Evolutionary conservation across 2,329 filamentous ascomycete species (phyloP).

Genomic region (Rhynchosporium secalis): DNA sequence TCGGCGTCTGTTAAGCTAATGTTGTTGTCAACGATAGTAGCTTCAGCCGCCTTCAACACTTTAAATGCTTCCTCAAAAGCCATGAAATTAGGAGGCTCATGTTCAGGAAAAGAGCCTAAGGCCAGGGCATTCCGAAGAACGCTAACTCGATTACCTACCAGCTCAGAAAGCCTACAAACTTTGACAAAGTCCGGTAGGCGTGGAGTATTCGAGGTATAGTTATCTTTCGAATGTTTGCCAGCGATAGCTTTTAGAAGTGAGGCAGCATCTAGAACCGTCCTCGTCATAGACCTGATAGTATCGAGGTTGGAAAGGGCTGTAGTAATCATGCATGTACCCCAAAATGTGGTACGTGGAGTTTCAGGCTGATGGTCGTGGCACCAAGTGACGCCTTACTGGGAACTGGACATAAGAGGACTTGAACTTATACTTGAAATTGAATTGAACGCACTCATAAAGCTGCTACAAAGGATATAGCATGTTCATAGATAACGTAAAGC

Average conservation of each 20-base stretch:
- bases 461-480: no score
- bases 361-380: no score
- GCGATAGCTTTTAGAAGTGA: conserved; percentile 63
- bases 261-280: conserved; percentile 65
- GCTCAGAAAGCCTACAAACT: conserved; percentile 53
- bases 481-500: no score
- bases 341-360: no score
- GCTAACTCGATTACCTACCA: conserved; percentile 61
- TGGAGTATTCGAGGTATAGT: conserved; percentile 63
- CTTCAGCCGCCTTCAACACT: conserved; percentile 55
- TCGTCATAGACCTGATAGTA: conserved; percentile 63
- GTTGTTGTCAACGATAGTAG: conserved; percentile 55
- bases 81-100: conserved; percentile 45
- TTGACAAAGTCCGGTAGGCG: conserved; percentile 60
- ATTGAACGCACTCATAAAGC: no score
- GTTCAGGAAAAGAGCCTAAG: conserved; percentile 28
- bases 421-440: no score
- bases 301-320: conserved; percentile 66
- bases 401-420: no score
- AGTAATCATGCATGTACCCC: conserved; percentile 45
- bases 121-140: conserved; percentile 60
- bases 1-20: conserved; percentile 57
- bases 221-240: conserved; percentile 58
- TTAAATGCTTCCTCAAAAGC: conserved; percentile 58
- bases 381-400: no score